Evolutionary conservation across 2,329 filamentous ascomycete genomes (phyloP), one percentile per base, ranked within the genome.

Genomic region (Trichoderma sp.): DNA sequence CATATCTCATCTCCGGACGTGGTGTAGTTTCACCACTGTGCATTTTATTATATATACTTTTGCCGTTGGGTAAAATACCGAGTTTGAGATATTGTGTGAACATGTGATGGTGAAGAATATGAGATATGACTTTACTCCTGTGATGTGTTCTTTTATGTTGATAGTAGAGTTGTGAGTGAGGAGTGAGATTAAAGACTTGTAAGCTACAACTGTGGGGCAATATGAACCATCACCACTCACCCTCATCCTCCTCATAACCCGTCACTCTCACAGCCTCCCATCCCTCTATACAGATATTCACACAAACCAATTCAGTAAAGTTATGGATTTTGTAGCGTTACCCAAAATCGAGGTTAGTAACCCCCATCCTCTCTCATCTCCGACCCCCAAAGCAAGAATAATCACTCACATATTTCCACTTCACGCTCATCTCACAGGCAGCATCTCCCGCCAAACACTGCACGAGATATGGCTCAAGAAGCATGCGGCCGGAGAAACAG

Each of bases 341-440:
- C 89, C 89, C 12, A 90, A 90, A 79, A 87, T 90, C 56, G 88
- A 90, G 87, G 89, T 89, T 81, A 78, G 53, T 33, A n/a, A n/a
- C n/a, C 0, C 2, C 16, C 18, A 2, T 8, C 18, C 33, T 18
- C 11, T 33, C 50, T 50, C 11, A 7, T 7, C 33, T 12, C 18
- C 4, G 27, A 21, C 1, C 21, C 14, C 8, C 9, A n/a, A 65
- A 50, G 16, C 7, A 8, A 29, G 18, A 24, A 29, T n/a, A 21
- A 24, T 41, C 31, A 69, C 27, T 41, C n/a, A 59, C 59, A 41
- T 45, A 12, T 64, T 9, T 45, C 65, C 3, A 95, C 89, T 96
- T 71, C 94, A 97, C 80, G 94, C 94, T 77, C 94, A 97, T 83
- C 88, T 97, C 62, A 94, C 91, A 56, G 94, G 94, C 71, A 95